phyloP scores from a whole-genome alignment of 345 rosid genomes.

The Gossypium ekmanianum region DNA sequence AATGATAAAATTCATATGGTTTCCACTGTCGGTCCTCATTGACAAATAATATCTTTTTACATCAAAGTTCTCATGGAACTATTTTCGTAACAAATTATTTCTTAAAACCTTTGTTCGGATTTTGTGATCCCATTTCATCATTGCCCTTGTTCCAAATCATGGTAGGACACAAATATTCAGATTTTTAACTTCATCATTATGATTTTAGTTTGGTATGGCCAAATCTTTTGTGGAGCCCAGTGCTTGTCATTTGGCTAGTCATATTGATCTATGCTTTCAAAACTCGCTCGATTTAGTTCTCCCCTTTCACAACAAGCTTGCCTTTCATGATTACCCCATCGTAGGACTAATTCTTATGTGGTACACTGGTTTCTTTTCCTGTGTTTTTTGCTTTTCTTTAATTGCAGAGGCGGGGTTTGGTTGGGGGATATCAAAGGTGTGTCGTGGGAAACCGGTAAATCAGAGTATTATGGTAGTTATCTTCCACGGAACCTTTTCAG shows the following conservation, averaged over 20 bases:
- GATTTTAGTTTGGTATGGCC: background rate
- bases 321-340: conserved; percentile 7
- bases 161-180: background rate
- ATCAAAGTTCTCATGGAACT: background rate
- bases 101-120: background rate
- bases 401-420: conserved; percentile 41
- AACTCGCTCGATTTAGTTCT: conserved; percentile 1
- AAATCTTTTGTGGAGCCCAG: conserved; percentile 2
- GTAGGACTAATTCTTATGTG: background rate
- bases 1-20: background rate
- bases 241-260: conserved; percentile 12
- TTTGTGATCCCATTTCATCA: background rate
- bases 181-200: background rate
- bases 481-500: conserved; percentile 40
- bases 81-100: background rate
- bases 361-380: background rate
- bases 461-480: conserved; percentile 43
- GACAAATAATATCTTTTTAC: conserved; percentile 4
- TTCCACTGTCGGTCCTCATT: background rate
- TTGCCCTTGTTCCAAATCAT: background rate
- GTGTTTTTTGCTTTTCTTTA: conserved; percentile 12
- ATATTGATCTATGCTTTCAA: conserved; percentile 6
- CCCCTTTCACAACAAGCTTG: background rate
- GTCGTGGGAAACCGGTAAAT: conserved; percentile 45
- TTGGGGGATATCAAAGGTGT: conserved; percentile 28